phyloP scores from a whole-genome alignment of 2,329 filamentous ascomycete genomes.

The Botrytis paeoniae region DNA sequence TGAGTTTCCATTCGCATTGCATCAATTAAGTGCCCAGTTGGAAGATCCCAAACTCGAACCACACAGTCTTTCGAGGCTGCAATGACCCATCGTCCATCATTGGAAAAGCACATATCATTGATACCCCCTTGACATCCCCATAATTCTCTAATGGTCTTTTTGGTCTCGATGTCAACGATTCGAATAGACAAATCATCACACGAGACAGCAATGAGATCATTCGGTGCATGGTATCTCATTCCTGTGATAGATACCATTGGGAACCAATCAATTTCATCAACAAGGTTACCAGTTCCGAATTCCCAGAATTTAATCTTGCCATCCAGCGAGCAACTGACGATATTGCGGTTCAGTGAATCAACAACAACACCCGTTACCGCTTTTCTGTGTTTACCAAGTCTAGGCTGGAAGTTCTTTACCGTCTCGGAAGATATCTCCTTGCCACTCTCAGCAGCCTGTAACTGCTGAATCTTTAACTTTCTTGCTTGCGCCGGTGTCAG shows the following conservation, averaged over 20 bases:
- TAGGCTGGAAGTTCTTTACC: constrained; percentile 35
- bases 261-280: constrained; percentile 81
- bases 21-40: constrained; percentile 93
- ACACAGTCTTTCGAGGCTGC: constrained; percentile 78
- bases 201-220: constrained; percentile 81
- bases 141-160: constrained; percentile 86
- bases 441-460: constrained; percentile 39
- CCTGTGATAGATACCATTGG: constrained; percentile 72
- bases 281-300: constrained; percentile 75
- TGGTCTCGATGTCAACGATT: constrained; percentile 86
- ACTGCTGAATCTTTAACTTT: constrained; percentile 65
- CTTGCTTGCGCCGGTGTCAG: constrained; percentile 76
- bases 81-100: constrained; percentile 90
- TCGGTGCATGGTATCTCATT: constrained; percentile 77
- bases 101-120: constrained; percentile 85
- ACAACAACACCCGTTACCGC: constrained; percentile 83
- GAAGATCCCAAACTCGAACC: constrained; percentile 88
- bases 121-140: constrained; percentile 74
- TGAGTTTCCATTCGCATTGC: constrained; percentile 76
- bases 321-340: constrained; percentile 85
- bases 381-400: constrained; percentile 72
- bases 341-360: constrained; percentile 80
- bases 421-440: constrained; percentile 24
- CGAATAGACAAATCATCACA: constrained; percentile 88
- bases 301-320: constrained; percentile 98